Evolutionary conservation across 2,329 filamentous ascomycete species (phyloP).

Genomic region (Diplodia corticola): DNA sequence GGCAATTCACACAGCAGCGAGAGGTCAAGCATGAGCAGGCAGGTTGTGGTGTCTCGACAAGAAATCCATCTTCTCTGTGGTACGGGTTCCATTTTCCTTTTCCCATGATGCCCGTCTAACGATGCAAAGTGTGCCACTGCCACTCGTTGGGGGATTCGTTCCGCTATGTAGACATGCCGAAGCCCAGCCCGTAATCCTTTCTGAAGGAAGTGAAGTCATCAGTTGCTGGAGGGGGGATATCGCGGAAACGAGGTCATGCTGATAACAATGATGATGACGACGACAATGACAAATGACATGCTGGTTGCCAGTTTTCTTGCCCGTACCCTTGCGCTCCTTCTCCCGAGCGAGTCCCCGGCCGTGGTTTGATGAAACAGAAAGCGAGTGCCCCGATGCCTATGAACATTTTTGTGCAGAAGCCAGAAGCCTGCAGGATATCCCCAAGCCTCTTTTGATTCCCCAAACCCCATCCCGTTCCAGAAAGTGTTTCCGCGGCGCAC

Average conservation of each 20-base stretch:
- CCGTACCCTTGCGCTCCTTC: background rate
- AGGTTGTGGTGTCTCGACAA: background rate
- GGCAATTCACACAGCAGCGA: background rate
- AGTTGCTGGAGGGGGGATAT: background rate
- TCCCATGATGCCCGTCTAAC: slow-evolving; percentile 6
- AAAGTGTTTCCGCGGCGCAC: background rate
- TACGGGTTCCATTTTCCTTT: background rate
- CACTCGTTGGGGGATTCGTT: background rate
- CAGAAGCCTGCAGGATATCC: background rate
- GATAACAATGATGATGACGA: background rate
- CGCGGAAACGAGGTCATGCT: background rate
- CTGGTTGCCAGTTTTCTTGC: background rate
- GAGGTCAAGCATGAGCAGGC: background rate
- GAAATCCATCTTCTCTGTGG: background rate
- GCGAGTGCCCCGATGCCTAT: slow-evolving; percentile 9
- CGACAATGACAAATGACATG: background rate
- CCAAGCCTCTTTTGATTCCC: slow-evolving; percentile 7
- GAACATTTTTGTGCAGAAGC: slow-evolving; percentile 13
- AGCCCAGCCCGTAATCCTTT: background rate
- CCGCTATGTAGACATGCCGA: background rate
- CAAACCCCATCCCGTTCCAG: background rate
- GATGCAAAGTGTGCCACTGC: background rate
- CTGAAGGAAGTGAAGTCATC: background rate
- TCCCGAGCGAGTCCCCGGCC: background rate
- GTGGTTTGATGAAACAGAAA: background rate